Percentiles rank a stretch among this genome's conserved stretches.
Evolutionary conservation across 2,329 filamentous ascomycete species (phyloP).

Genomic region (Beauveria rudraprayagi): DNA sequence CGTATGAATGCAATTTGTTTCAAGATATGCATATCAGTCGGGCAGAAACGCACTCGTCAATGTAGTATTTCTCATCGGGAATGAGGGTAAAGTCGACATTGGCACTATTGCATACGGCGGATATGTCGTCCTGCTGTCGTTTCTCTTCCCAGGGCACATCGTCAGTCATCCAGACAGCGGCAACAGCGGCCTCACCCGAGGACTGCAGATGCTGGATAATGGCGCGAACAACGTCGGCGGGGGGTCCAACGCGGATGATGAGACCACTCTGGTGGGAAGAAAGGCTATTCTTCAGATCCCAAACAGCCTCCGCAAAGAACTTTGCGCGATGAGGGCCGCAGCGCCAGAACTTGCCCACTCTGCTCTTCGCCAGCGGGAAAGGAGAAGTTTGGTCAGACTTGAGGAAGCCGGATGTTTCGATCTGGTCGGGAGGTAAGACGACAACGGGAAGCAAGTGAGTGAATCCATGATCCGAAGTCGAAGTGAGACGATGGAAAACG

Average conservation of each 20-base stretch:
- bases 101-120: slow-evolving; percentile 41
- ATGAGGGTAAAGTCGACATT: slow-evolving; percentile 56
- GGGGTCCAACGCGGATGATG: slow-evolving; percentile 53
- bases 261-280: slow-evolving; percentile 53
- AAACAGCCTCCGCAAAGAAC: slow-evolving; percentile 65
- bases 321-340: slow-evolving; percentile 65
- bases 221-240: slow-evolving; percentile 50
- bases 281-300: slow-evolving; percentile 60
- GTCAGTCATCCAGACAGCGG: slow-evolving; percentile 63
- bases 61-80: slow-evolving; percentile 69
- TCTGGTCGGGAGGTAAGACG: slow-evolving; percentile 59
- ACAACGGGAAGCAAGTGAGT: slow-evolving; percentile 67
- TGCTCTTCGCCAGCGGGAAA: slow-evolving; percentile 59
- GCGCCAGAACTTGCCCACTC: slow-evolving; percentile 61
- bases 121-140: slow-evolving; percentile 51
- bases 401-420: slow-evolving; percentile 71
- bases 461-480: slow-evolving; percentile 41
- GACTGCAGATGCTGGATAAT: slow-evolving; percentile 43
- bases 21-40: neutral
- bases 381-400: slow-evolving; percentile 46
- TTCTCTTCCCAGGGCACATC: slow-evolving; percentile 65
- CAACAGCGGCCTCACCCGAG: slow-evolving; percentile 35
- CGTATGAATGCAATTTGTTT: neutral
- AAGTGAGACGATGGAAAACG: slow-evolving; percentile 52
- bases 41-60: slow-evolving; percentile 61